Base-by-base conservation (phyloP, 768 basidiomycete species). In the Tephrocybe sp. region DNA sequence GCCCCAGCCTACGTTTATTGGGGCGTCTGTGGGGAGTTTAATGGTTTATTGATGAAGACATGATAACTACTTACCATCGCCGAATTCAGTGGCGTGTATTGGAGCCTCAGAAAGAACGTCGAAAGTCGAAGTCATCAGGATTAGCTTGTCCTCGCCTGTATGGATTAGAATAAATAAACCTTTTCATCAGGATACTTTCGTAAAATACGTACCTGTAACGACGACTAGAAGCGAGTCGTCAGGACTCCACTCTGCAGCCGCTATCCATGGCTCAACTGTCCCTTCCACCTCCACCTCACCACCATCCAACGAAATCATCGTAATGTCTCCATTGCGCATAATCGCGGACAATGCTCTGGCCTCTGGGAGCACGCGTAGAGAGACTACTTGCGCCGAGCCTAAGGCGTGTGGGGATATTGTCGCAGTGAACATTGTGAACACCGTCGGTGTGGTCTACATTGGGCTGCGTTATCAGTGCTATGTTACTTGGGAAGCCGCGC, bases 1-100 rank as follows among this genome's bases (percentile, higher is more conserved):
- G 32, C 97, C 97, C 97, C 97, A 99, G 13, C 97, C 97, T 51
- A 98, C 92, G 59, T 95, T 92, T 60, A 98, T 92, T 2, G 90
- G 91, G 21, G 86, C 82, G 64, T 93, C 93, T 92, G 58, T 4
- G 50, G 55, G 38, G 30, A 31, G 38, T 58, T 25, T 38, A 52
- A 36, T 11, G 4, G 12, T 26, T 41, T 0, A 22, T 38, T 26
- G 30, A 47, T 38, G 26, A 41, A 27, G 52, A 38, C 22, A 19
- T 13, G 16, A 38, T 57, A 12, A 5, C 18, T 13, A 7, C 19
- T 7, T 52, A 86, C 91, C 92, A 78, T 95, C 87, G 31, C 96
- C 97, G 58, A 94, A 95, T 35, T 91, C 89, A 31, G 71, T 64
- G 0, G 83, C 78, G 55, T 89, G 80, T 1, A 98, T 66, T 0